Evolutionary conservation across 441 rosid species (phyloP).

Genomic region (Geranium incanum): DNA sequence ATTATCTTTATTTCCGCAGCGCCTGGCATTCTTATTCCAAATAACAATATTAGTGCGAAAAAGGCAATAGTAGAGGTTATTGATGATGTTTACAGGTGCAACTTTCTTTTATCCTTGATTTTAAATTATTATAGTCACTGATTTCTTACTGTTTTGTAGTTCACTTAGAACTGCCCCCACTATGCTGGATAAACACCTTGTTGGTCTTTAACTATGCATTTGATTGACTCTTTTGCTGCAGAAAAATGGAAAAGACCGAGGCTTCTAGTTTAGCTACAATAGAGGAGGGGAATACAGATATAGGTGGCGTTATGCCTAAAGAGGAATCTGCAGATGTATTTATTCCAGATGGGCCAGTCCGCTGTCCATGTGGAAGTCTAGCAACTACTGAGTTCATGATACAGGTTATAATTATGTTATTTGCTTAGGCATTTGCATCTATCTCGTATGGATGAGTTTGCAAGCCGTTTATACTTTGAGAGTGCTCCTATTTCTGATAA

Average conservation of each 20-base stretch:
- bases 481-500: neutral
- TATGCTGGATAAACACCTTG: neutral
- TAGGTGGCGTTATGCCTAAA: conserved; percentile 8
- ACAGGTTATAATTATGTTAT: conserved; percentile 21
- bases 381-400: conserved; percentile 18
- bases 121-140: conserved; percentile 1
- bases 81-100: conserved; percentile 26
- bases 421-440: conserved; percentile 9
- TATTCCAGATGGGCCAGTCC: conserved; percentile 10
- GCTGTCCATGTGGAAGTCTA: conserved; percentile 23
- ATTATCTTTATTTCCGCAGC: conserved; percentile 12
- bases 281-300: conserved; percentile 12
- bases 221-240: conserved; percentile 15
- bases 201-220: conserved; percentile 14
- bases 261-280: conserved; percentile 16
- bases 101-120: neutral
- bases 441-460: neutral
- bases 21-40: neutral
- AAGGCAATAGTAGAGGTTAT: conserved; percentile 22
- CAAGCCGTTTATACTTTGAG: neutral
- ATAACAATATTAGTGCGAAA: conserved; percentile 16
- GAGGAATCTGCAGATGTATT: conserved; percentile 16
- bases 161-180: conserved; percentile 3
- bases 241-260: conserved; percentile 24
- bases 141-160: neutral